Conservation (phyloP, 352 stramenopile species). For the Pythium biforme region DNA sequence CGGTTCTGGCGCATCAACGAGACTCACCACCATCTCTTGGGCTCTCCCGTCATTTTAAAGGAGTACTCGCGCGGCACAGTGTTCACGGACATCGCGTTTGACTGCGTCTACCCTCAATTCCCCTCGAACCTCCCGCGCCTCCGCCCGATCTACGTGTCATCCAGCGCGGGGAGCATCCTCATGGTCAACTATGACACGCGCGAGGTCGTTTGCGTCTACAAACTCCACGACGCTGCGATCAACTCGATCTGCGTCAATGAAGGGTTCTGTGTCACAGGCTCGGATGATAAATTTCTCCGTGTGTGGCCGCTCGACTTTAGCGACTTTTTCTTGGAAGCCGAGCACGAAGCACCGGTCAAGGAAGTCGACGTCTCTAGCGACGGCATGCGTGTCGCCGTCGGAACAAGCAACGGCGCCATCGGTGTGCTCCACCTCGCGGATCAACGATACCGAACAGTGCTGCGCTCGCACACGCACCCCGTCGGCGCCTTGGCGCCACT, state of each 20-base stretch:
- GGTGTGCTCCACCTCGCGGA: constrained; percentile 83
- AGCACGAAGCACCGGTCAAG: constrained; percentile 71
- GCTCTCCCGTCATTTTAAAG: constrained; percentile 84
- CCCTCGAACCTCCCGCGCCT: constrained; percentile 52
- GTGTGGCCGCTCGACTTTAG: constrained; percentile 92
- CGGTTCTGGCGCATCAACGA: constrained; percentile 84
- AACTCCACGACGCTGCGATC: constrained; percentile 85
- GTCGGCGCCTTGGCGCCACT: constrained; percentile 43
- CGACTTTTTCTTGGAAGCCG: constrained; percentile 90
- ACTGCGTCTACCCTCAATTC: constrained; percentile 57
- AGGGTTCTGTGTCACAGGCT: constrained; percentile 88
- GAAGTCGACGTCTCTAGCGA: constrained; percentile 72
- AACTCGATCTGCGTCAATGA: constrained; percentile 85
- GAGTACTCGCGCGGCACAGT: constrained; percentile 84
- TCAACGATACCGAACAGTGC: constrained; percentile 77
- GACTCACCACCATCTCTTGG: constrained; percentile 56
- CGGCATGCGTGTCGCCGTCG: constrained; percentile 77
- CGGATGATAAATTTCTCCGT: constrained; percentile 83
- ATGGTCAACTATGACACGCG: constrained; percentile 83
- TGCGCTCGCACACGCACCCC: constrained; percentile 69
- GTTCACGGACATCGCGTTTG: constrained; percentile 88
- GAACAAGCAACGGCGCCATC: constrained; percentile 70
- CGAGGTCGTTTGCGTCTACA: constrained; percentile 86
- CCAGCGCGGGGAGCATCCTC: constrained; percentile 71
- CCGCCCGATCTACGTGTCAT: constrained; percentile 76